Percentiles rank a stretch among this genome's conserved stretches.
These are phyloP conservation scores for Stephanodiscus minutulus DNA, from an alignment of 108 stramenopile species.

Conservation along the genomic window DNA sequence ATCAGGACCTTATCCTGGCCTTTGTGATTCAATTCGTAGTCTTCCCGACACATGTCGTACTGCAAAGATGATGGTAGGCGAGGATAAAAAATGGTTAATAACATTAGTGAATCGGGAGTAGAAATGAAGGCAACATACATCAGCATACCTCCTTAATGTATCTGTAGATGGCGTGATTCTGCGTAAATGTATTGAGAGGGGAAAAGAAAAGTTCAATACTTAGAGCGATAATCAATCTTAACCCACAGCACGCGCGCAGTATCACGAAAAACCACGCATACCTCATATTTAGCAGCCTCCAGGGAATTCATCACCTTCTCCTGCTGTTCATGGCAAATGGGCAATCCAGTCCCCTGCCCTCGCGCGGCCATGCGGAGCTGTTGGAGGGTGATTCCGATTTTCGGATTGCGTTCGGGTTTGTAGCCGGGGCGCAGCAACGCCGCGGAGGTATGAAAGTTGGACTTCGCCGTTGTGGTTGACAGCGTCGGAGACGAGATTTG, in stretches of 20 bases:
- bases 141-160: slow-evolving; percentile 76
- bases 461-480: not conserved
- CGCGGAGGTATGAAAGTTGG: slow-evolving; percentile 19
- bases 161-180: slow-evolving; percentile 74
- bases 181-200: not conserved
- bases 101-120: not conserved
- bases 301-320: slow-evolving; percentile 74
- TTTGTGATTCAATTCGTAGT: slow-evolving; percentile 37
- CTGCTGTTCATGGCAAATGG: slow-evolving; percentile 68
- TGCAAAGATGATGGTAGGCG: not conserved
- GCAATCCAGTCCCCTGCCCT: slow-evolving; percentile 35
- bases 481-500: not conserved
- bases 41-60: slow-evolving; percentile 40
- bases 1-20: slow-evolving; percentile 33
- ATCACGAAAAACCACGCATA: slow-evolving; percentile 8
- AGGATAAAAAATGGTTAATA: not conserved
- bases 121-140: slow-evolving; percentile 22
- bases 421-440: slow-evolving; percentile 13
- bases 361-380: slow-evolving; percentile 78
- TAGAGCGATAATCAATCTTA: not conserved
- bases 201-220: slow-evolving; percentile 1
- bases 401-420: slow-evolving; percentile 30
- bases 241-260: not conserved
- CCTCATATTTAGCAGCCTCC: slow-evolving; percentile 68
- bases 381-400: slow-evolving; percentile 73